Base-by-base conservation (phyloP, 2,329 filamentous ascomycete species). In the Stemphylium beticola region DNA sequence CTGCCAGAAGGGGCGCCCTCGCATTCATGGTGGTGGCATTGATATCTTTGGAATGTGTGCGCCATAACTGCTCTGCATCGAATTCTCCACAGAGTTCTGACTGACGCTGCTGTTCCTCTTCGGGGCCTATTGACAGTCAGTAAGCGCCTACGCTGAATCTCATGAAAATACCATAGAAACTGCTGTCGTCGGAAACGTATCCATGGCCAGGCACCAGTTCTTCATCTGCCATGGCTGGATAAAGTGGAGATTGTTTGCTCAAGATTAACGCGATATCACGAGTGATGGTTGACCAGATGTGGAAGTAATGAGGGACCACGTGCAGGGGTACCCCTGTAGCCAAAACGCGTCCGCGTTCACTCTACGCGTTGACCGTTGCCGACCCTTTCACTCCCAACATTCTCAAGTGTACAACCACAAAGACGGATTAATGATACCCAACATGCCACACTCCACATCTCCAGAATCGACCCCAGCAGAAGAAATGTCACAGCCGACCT, bases 391-490 rank as follows among this genome's bases (percentile, higher is more conserved):
- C 34, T 39, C 24, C 43, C 43, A 48, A 57, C 48, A 50, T 24
- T 17, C 46, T 42, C 39, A 42, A 18, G 24, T 29, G 34, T 41
- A 37, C 41, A 46, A 44, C 40, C 22, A 17, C 32, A 55, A 22
- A 56, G 15, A 38, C 11, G 43, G 37, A 22, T 38, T 38, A 6
- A 52, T 44, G 31, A 53, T 15, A 55, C 26, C 44, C 58, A 65
- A 48, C 32, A 81, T 82, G 79, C 79, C 79, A 53, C 79, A 81
- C 68, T 77, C 79, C 31, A 54, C 76, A 26, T 78, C 79, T 2
- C 72, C 76, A 17, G 67, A 74, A 10, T 70, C 69, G 15, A 71
- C 72, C 10, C 72, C 74, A 26, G 73, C 75, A 38, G 76, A 77
- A 4, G 77, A 76, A 24, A 64, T 76, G 2, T 65, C 65, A 4